phyloP scores from a whole-genome alignment of 140 eudicot species.

The Stevia rebaudiana region DNA sequence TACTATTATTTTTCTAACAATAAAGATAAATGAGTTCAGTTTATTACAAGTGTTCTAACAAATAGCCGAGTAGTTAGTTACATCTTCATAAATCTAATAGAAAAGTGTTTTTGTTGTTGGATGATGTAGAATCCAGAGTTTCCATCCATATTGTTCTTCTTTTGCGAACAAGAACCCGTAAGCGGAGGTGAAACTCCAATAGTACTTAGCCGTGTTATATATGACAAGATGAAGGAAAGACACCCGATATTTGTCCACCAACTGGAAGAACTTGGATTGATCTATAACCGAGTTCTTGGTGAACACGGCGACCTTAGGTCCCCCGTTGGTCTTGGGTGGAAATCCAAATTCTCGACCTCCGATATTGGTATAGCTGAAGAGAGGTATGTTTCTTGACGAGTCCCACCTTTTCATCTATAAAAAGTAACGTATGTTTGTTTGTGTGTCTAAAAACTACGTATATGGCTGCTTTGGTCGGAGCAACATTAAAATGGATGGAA shows the following conservation, averaged over 20 bases:
- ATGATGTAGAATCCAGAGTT: conserved; percentile 62
- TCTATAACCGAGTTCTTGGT: conserved; percentile 65
- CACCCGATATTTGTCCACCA: conserved; percentile 71
- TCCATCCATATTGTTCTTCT: conserved; percentile 86
- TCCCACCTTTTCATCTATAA: too few species aligned
- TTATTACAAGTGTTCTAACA: too few species aligned
- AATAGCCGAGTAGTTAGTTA: too few species aligned
- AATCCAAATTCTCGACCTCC: conserved; percentile 71
- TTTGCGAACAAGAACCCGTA: conserved; percentile 82
- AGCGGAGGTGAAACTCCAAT: conserved; percentile 72
- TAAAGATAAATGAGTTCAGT: too few species aligned
- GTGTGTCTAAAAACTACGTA: too few species aligned
- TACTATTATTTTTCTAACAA: too few species aligned
- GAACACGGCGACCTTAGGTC: conserved; percentile 85
- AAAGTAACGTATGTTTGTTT: too few species aligned
- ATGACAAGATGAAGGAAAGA: conserved; percentile 71
- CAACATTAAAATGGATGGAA: conserved; percentile 4
- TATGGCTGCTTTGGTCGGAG: too few species aligned
- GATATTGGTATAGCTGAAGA: conserved; percentile 76
- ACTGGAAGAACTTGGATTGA: conserved; percentile 69
- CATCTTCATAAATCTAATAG: too few species aligned
- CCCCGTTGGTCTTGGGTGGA: conserved; percentile 94
- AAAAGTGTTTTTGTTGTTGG: too few species aligned
- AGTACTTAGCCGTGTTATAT: conserved; percentile 40
- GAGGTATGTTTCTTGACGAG: too few species aligned